Evolutionary conservation across 306 rosid genomes (phyloP).

Genomic region (Prunus mongolica): DNA sequence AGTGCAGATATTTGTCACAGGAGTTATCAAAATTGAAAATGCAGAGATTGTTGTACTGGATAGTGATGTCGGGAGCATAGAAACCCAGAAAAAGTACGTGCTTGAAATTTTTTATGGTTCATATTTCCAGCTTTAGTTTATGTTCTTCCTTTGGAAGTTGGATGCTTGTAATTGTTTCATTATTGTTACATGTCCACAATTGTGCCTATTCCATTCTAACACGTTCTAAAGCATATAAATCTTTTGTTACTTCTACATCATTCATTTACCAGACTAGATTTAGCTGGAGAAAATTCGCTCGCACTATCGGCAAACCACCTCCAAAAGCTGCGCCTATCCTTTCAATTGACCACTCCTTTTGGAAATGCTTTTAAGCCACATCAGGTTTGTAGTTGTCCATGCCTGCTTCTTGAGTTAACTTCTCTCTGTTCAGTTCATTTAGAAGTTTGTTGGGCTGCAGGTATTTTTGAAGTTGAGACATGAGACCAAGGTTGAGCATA

Average conservation of each 20-base stretch:
- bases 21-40: conserved; percentile 56
- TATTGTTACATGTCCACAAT: conserved; percentile 5
- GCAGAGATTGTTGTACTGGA: conserved; percentile 84
- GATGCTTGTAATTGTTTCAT: conserved; percentile 17
- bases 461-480: conserved; percentile 84
- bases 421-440: conserved; percentile 31
- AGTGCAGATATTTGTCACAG: conserved; percentile 75
- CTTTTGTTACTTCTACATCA: conserved; percentile 18
- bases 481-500: conserved; percentile 78
- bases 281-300: conserved; percentile 58
- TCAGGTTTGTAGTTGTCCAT: conserved; percentile 59
- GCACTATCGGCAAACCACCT: conserved; percentile 90
- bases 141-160: neutral
- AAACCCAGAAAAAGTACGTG: conserved; percentile 76
- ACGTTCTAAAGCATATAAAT: neutral
- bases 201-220: conserved; percentile 9
- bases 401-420: conserved; percentile 20
- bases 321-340: conserved; percentile 81
- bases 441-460: conserved; percentile 48
- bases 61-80: conserved; percentile 84
- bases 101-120: neutral
- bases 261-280: conserved; percentile 59
- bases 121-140: neutral
- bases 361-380: conserved; percentile 83
- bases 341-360: conserved; percentile 66